Percentiles rank a stretch among this genome's conserved stretches.
Evolutionary conservation across 306 rosid genomes (phyloP).

Genomic region (Rosa rugosa): DNA sequence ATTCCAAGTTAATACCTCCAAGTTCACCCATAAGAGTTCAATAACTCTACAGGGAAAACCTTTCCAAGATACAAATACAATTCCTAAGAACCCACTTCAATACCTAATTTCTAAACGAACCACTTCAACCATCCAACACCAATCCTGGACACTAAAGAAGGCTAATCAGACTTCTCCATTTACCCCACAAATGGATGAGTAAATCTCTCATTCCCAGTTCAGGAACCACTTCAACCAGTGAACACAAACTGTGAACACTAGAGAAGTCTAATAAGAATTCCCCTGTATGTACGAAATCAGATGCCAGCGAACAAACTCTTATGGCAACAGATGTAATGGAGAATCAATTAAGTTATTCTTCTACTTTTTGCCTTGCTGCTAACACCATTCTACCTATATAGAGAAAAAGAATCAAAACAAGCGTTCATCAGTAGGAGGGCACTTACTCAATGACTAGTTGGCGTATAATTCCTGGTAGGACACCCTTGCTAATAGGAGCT

Average conservation of each 20-base stretch:
- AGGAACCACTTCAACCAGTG: neutral
- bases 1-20: neutral
- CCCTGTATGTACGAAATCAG: neutral
- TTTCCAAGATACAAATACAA: neutral
- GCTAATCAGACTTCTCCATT: neutral
- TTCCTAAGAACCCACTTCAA: neutral
- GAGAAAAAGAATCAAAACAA: neutral
- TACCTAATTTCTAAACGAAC: neutral
- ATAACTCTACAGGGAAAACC: neutral
- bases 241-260: conserved; percentile 3
- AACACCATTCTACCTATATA: neutral
- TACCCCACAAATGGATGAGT: neutral
- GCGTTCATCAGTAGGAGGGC: conserved; percentile 1
- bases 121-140: neutral
- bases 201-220: neutral
- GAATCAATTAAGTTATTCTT: neutral
- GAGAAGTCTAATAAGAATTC: neutral
- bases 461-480: conserved; percentile 83
- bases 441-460: conserved; percentile 78
- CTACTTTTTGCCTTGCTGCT: neutral
- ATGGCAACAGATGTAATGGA: neutral
- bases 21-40: neutral
- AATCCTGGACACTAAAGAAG: neutral
- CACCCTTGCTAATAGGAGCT: conserved; percentile 70
- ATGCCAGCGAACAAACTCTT: neutral